A percentile compares a stretch with the other conserved stretches of the same genome.
phyloP scores from a whole-genome alignment of 2,329 filamentous ascomycete species.

The Fusarium subtropicale region DNA sequence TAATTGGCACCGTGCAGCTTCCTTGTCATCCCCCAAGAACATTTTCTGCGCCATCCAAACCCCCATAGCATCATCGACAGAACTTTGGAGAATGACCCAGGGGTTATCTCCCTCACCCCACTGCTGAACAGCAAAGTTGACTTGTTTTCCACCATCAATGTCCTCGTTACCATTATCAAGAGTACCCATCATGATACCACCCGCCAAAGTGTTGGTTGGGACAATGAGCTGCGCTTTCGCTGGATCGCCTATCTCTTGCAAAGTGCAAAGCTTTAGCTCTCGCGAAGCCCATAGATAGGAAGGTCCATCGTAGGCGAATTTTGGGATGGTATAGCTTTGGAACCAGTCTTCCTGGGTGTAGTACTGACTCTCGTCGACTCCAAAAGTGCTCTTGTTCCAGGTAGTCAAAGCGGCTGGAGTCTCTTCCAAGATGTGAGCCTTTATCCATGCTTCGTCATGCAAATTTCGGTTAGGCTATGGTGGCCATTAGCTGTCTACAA shows the following conservation, averaged over 20 bases:
- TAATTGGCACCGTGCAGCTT: neutral
- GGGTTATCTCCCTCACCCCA: conserved; percentile 4
- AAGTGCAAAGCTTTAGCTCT: neutral
- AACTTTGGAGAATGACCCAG: conserved; percentile 3
- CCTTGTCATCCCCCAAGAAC: conserved; percentile 1
- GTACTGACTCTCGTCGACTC: neutral
- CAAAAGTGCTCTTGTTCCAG: neutral
- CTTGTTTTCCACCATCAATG: neutral
- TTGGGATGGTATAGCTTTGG: neutral
- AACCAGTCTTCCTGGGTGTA: neutral
- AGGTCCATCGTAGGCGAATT: neutral
- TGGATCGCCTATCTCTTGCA: neutral
- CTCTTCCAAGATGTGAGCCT: neutral
- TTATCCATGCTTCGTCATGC: neutral
- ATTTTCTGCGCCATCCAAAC: conserved; percentile 1
- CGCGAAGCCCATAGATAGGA: conserved; percentile 2
- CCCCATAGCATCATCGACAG: neutral
- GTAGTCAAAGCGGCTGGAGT: neutral
- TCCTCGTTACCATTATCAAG: neutral
- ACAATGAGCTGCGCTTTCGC: neutral
- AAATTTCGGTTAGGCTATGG: neutral
- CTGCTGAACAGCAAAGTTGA: conserved; percentile 4
- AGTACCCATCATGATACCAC: neutral
- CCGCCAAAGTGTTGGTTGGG: neutral
- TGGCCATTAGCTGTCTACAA: neutral